Base-by-base conservation (phyloP, 202 grass and related monocot species). In the Hordeum pubiflorum region DNA sequence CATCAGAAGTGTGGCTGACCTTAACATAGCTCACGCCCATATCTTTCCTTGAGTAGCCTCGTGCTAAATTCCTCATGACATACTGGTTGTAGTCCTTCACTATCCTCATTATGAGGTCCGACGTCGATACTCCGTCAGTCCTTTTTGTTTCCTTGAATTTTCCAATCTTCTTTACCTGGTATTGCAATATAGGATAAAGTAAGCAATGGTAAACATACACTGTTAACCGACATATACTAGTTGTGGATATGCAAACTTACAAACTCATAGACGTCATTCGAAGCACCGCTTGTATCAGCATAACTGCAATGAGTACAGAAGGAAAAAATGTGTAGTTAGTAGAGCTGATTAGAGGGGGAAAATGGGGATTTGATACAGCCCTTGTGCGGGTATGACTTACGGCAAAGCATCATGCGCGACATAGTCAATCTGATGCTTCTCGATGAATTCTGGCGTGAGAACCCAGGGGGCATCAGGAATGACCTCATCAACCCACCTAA, bases 401-500 rank as follows among this genome's bases (percentile, higher is more conserved):
- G 91, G 97, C 2, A 99, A 86, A 38, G 97, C 91, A 82, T 96
- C 97, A 17, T 99, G 97, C 56, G 89, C 97, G 11, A 93, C 97
- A 76, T 86, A 99, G 76, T 99, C 92, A 59, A 99, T 93, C 69
- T 86, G 58, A 83, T 99, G 91, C 75, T 89, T 93, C 33, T 99
- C 97, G 18, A 99, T 85, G 67, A 99, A 99, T 63, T 99, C 97
- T 60, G 86, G 77, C 9, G 97, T 99, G 48, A 99, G 86, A 67
- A 99, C 97, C 97, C 97, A 99, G 7, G 97, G 97, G 50, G 97
- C 97, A 79, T 99, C 93, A 82, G 97, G 97, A 84, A 99, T 93
- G 72, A 99, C 97, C 81, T 99, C 97, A 79, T 99, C 92, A 5
- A 99, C 92, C 97, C 97, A 99, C 85, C 92, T 99, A 87, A 69